Base-by-base conservation (phyloP, 2,329 filamentous ascomycete species). In the Shiraia bambusicola region DNA sequence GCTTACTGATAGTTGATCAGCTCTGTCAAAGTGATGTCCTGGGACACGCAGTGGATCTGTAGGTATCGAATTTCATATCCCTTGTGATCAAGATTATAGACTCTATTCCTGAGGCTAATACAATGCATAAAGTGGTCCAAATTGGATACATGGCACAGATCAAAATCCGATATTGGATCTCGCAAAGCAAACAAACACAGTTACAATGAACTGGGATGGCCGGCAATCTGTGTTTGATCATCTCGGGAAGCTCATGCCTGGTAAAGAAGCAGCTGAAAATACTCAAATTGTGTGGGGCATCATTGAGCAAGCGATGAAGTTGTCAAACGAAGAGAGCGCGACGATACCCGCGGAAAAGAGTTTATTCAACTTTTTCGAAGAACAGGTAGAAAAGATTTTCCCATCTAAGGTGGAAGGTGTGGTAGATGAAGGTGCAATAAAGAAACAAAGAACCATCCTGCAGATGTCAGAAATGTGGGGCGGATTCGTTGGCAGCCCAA, bases 131-230 rank as follows among this genome's bases (percentile, higher is more conserved):
- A 82, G 79, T 24, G 86, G 86, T 0, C 83, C 86, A n/a, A 90
- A 89, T 56, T 90, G 86, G 86, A 87, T 90, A 37, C 86, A 90
- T 46, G 86, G 86, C 25, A 87, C 83, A 5, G 72, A 79, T 1
- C 75, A 83, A 48, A 90, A 89, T 57, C 83, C 86, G 0, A 86
- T 88, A 12, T 65, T 84, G 28, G 80, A 85, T 30, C 71, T 89
- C 13, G 84, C 83, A 10, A 78, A 76, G 50, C 71, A 79, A 48
- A 87, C 83, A 0, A 69, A 73, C 1, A 87, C 79, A 0, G 50
- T 65, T 8, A 67, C 76, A 2, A 71, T 78, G 56, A 73, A 72
- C 31, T 78, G 76, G 64, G 80, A 83, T 33, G 73, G 74, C 6
- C 71, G 71, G 4, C 76, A 80, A 16, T 72, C 77, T 24, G 68